A percentile compares a stretch with the other conserved stretches of the same genome.
Conservation (phyloP, 805 yeast genomes). For the Candida schatavii region DNA sequence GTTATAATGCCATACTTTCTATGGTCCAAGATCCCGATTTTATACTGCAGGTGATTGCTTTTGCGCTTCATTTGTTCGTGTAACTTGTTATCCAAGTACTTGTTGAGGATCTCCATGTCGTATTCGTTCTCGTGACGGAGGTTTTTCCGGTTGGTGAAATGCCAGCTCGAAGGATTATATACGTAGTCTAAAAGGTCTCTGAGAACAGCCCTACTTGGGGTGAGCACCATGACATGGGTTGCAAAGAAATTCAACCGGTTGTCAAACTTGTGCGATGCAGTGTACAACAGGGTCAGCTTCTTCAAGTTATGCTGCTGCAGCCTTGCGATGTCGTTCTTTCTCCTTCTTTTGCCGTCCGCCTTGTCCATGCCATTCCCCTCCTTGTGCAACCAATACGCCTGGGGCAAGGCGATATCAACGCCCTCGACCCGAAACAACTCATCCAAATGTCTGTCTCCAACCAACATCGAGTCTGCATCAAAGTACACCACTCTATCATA, state of each 20-base stretch:
- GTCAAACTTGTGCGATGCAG: slow-evolving; percentile 25
- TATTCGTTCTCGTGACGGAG: slow-evolving; percentile 35
- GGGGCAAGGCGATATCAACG: slow-evolving; percentile 28
- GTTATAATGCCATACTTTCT: slow-evolving; percentile 48
- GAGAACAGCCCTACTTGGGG: slow-evolving; percentile 39
- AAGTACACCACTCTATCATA: slow-evolving; percentile 54
- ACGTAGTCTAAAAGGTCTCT: slow-evolving; percentile 19
- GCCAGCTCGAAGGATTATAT: slow-evolving; percentile 29
- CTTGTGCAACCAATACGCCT: slow-evolving; percentile 34
- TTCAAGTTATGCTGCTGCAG: too few relatives aligned
- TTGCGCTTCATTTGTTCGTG: slow-evolving; percentile 1
- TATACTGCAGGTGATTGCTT: slow-evolving; percentile 3
- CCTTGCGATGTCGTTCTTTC: slow-evolving; percentile 2
- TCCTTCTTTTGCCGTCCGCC: slow-evolving; percentile 8
- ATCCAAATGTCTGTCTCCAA: slow-evolving; percentile 19
- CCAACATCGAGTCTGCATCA: slow-evolving; percentile 55
- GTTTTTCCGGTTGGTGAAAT: slow-evolving; percentile 15
- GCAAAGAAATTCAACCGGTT: slow-evolving; percentile 31
- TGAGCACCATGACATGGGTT: slow-evolving; percentile 58
- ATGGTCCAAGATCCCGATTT: slow-evolving; percentile 46
- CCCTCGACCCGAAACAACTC: slow-evolving; percentile 26
- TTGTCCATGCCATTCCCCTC: slow-evolving; percentile 14
- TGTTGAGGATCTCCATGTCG: slow-evolving; percentile 55
- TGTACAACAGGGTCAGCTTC: slow-evolving; percentile 16
- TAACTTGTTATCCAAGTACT: slow-evolving; percentile 27